Evolutionary conservation across 495 filamentous ascomycete genomes (phyloP).

Genomic region (Aspergillus diversus): DNA sequence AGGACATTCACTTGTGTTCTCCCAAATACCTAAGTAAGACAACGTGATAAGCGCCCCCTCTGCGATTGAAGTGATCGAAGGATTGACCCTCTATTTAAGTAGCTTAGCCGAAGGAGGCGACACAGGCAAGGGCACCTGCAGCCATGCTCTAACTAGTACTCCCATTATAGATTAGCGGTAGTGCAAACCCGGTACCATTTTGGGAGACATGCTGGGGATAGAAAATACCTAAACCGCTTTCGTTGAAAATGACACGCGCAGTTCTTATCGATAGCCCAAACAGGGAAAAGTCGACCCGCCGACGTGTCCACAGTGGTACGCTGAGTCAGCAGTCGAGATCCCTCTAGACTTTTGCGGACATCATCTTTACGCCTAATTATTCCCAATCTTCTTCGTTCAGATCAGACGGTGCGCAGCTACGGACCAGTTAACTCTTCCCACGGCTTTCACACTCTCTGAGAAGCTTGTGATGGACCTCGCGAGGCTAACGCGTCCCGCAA

Average conservation of each 20-base stretch:
- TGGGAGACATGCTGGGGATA: neutral
- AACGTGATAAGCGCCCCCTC: too few species aligned
- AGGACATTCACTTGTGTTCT: too few species aligned
- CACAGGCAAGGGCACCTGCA: neutral
- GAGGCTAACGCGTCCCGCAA: conserved; percentile 44
- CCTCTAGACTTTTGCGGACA: conserved; percentile 30
- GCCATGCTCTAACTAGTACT: neutral
- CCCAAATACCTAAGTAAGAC: too few species aligned
- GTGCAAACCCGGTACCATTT: neutral
- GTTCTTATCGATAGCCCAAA: conserved; percentile 25
- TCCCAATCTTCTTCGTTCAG: neutral
- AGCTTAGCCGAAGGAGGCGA: neutral
- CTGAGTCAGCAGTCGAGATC: conserved; percentile 38
- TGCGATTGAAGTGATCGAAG: too few species aligned
- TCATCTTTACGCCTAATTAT: conserved; percentile 11
- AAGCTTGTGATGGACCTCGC: conserved; percentile 41
- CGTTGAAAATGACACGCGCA: conserved; percentile 21
- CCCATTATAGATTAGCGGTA: neutral
- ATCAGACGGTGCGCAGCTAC: too few species aligned
- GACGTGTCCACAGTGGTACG: conserved; percentile 19
- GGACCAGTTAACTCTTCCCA: neutral
- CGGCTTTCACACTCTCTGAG: neutral
- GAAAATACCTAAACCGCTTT: conserved; percentile 6
- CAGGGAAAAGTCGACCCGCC: conserved; percentile 20
- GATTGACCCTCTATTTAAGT: too few species aligned